Percentiles rank a stretch among this genome's conserved stretches.
Conservation (phyloP, 2,329 filamentous ascomycete genomes). For the Cladophialophora chaetospira region DNA sequence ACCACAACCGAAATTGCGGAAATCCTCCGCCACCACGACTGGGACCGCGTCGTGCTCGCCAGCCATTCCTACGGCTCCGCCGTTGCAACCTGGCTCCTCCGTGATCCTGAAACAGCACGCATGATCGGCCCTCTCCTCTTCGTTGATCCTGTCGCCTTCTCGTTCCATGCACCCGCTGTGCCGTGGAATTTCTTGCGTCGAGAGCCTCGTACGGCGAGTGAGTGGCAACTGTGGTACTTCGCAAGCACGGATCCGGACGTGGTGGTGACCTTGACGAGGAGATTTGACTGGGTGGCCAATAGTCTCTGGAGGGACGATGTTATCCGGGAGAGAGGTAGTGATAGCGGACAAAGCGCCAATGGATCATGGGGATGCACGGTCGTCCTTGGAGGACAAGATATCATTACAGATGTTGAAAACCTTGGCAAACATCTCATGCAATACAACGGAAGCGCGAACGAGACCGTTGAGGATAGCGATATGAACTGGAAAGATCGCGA, state of each 20-base stretch:
- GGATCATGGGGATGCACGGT: slow-evolving; percentile 21
- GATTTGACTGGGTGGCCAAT: slow-evolving; percentile 73
- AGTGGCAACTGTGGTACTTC: slow-evolving; percentile 71
- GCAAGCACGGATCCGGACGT: slow-evolving; percentile 68
- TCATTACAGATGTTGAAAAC: slow-evolving; percentile 7
- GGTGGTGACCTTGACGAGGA: slow-evolving; percentile 62
- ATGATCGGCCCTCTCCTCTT: slow-evolving; percentile 55
- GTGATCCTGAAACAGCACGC: slow-evolving; percentile 46
- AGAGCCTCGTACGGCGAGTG: slow-evolving; percentile 58
- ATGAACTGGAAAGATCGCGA: slow-evolving; percentile 28
- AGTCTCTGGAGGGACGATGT: slow-evolving; percentile 68
- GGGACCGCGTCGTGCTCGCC: slow-evolving; percentile 60
- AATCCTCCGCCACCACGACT: slow-evolving; percentile 61
- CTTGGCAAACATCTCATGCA: slow-evolving; percentile 1
- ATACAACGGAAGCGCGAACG: background rate
- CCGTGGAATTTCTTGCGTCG: slow-evolving; percentile 70
- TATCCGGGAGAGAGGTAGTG: slow-evolving; percentile 29
- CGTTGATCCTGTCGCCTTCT: slow-evolving; percentile 66
- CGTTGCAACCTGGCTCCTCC: slow-evolving; percentile 63
- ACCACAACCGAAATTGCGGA: slow-evolving; percentile 57
- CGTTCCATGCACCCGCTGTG: slow-evolving; percentile 69
- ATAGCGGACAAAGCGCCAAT: background rate
- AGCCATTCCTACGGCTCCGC: slow-evolving; percentile 69
- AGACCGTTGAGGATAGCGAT: background rate
- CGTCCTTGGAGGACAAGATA: slow-evolving; percentile 18